Base-by-base conservation (phyloP, 805 yeast genomes). In the Pichia nakasei region DNA sequence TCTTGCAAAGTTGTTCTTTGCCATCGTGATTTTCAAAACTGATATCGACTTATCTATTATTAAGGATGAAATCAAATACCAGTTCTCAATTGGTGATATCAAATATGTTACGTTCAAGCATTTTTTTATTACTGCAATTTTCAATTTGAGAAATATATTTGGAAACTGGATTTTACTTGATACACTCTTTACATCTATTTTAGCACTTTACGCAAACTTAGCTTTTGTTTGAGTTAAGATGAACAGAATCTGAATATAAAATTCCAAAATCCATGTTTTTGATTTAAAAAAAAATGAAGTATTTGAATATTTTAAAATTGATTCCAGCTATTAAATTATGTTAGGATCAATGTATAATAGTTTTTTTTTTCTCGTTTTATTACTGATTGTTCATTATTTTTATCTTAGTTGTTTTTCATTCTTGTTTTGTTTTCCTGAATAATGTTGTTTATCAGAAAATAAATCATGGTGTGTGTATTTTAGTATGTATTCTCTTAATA, bases 141-240 rank as follows among this genome's bases (percentile, higher is more conserved):
- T 67, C 39, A 63, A 63, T 47, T 60, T 66, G 48, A 63, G 69
- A 48, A 64, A 66, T 49, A 47, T 55, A 34, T 73, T 75, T 54
- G 79, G 78, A 44, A 61, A 59, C 51, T 68, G 72, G 63, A 70
- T 76, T 37, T 52, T 73, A 29, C 60, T 73, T 38, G 54, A 72
- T 44, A 75, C 75, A 19, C 49, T 68, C 33, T 70, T 76, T 51
- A 68, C 70, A 48, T 61, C 73, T 27, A 56, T 66, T 27, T 56
- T 73, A 56, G 73, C 77, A 6, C 65, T 75, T 44, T 76, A 76
- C 58, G 73, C 80, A 32, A 59, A 59, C 46, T 49, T 58, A 34
- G 54, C 62, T 21, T 60, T 59, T 46, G 58, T 59, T 45, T 59
- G 54, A 48, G 13, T 29, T 6, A 13, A 13, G 32, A 29, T 12